Evolutionary conservation across 2,329 filamentous ascomycete genomes (phyloP).

Genomic region (Thielaviopsis euricoi): DNA sequence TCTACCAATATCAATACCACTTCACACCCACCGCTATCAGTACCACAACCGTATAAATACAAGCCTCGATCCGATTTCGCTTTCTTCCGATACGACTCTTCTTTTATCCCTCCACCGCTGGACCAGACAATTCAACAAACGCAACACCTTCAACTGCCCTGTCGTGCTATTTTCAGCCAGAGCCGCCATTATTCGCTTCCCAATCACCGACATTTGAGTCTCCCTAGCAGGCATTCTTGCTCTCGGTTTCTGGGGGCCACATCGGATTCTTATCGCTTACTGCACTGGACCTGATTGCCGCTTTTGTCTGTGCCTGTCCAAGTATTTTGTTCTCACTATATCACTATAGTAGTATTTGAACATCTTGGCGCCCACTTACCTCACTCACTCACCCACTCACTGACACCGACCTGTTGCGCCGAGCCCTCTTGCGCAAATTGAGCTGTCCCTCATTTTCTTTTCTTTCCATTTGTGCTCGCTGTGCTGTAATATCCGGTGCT

Average conservation of each 20-base stretch:
- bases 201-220: background rate
- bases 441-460: background rate
- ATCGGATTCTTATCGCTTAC: background rate
- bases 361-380: too few relatives aligned
- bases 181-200: background rate
- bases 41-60: too few relatives aligned
- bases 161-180: background rate
- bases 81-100: background rate
- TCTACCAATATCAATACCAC: too few relatives aligned
- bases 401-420: too few relatives aligned
- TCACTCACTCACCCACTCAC: too few relatives aligned
- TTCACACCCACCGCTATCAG: too few relatives aligned
- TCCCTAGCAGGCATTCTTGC: background rate
- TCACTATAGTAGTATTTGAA: too few relatives aligned
- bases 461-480: too few relatives aligned
- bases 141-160: background rate
- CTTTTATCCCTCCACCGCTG: background rate
- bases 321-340: background rate
- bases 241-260: background rate
- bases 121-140: background rate
- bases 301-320: background rate
- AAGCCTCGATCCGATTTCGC: background rate
- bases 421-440: too few relatives aligned
- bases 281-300: too few relatives aligned
- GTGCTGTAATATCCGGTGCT: too few relatives aligned